Percentiles rank a stretch among this genome's conserved stretches.
Conservation (phyloP, 768 basidiomycete genomes). For the Hygrophorus pudorinus region DNA sequence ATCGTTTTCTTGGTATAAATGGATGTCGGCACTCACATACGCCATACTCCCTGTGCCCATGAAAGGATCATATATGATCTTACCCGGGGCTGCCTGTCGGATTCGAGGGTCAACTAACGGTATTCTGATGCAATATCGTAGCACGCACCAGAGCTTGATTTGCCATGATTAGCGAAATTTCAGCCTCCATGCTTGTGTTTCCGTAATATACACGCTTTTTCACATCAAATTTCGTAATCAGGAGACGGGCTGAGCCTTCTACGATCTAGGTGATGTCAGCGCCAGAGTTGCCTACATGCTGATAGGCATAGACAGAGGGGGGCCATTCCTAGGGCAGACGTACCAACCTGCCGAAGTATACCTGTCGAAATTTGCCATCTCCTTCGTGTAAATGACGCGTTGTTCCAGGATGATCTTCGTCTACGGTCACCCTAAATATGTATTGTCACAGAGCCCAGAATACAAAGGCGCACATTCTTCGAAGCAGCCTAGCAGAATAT, state of each 20-base stretch:
- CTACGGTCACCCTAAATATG: conserved; percentile 18
- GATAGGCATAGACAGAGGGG: background rate
- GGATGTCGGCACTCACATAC: conserved; percentile 41
- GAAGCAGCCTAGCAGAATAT: conserved; percentile 62
- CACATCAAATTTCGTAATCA: conserved; percentile 69
- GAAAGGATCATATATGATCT: conserved; percentile 92
- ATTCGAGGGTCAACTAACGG: background rate
- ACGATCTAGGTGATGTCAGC: conserved; percentile 32
- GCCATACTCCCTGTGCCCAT: conserved; percentile 89
- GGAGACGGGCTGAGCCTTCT: conserved; percentile 56
- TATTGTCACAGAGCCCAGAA: conserved; percentile 14
- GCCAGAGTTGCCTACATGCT: background rate
- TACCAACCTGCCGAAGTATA: conserved; percentile 86
- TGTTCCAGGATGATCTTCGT: conserved; percentile 38
- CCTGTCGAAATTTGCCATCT: conserved; percentile 58
- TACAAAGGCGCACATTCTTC: conserved; percentile 63
- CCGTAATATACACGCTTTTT: conserved; percentile 89
- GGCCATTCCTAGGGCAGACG: conserved; percentile 16
- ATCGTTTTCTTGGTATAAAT: background rate
- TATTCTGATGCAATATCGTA: background rate
- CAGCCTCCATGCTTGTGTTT: conserved; percentile 97
- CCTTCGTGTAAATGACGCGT: conserved; percentile 39
- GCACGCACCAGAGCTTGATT: conserved; percentile 78
- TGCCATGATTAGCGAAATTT: conserved; percentile 92
- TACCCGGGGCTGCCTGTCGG: conserved; percentile 73